Percentiles rank a stretch among this genome's conserved stretches.
phyloP scores from a whole-genome alignment of 129 eudicot species.

The Centaurea solstitialis region DNA sequence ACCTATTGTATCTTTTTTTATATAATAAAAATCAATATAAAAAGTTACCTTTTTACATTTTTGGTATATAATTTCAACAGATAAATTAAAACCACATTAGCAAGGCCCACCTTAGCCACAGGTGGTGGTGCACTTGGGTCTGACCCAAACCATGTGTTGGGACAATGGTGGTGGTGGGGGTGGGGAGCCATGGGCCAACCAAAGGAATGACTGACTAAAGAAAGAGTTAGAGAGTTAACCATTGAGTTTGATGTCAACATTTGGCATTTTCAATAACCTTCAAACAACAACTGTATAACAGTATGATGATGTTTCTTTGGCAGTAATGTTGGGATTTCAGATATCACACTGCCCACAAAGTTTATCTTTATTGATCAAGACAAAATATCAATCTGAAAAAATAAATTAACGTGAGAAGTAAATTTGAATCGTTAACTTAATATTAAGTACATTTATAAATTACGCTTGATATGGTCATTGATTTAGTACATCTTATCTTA shows the following conservation, averaged over 20 bases:
- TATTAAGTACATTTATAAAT: too few species aligned
- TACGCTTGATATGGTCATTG: too few species aligned
- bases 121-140: slow-evolving; percentile 28
- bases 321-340: not conserved
- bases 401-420: too few species aligned
- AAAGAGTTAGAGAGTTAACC: not conserved
- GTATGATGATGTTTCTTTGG: slow-evolving; percentile 16
- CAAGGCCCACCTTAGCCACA: slow-evolving; percentile 40
- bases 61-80: too few species aligned
- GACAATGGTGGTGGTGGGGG: slow-evolving; percentile 29
- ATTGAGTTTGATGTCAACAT: slow-evolving; percentile 13
- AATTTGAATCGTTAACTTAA: too few species aligned
- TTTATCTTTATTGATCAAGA: too few species aligned
- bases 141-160: slow-evolving; percentile 35
- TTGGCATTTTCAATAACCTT: slow-evolving; percentile 26
- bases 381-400: too few species aligned
- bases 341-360: not conserved
- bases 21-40: too few species aligned
- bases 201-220: not conserved
- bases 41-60: too few species aligned
- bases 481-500: too few species aligned
- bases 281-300: slow-evolving; percentile 7
- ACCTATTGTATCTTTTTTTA: too few species aligned
- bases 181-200: slow-evolving; percentile 16
- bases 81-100: too few species aligned